Evolutionary conservation across 352 stramenopile species (phyloP).

Genomic region (Globisporangium paroecandrum): DNA sequence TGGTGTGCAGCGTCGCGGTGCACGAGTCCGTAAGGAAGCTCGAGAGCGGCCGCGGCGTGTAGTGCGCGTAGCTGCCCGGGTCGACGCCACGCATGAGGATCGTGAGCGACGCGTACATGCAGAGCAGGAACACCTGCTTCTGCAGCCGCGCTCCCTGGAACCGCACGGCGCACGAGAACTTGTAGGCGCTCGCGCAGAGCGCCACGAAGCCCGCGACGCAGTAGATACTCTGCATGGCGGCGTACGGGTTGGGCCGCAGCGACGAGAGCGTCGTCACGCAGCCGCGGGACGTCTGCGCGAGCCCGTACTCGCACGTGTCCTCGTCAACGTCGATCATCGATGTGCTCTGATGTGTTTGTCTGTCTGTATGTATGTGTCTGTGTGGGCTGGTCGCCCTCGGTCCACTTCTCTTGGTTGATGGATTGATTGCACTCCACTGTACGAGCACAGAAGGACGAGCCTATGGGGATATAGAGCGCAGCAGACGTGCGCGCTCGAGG

Average conservation of each 20-base stretch:
- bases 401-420: too few species aligned
- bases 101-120: slow-evolving; percentile 44
- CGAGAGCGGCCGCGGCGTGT: slow-evolving; percentile 33
- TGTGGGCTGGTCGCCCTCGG: too few species aligned
- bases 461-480: neutral
- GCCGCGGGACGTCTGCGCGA: slow-evolving; percentile 33
- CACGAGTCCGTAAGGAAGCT: slow-evolving; percentile 57
- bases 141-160: slow-evolving; percentile 43
- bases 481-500: neutral
- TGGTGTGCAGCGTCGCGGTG: slow-evolving; percentile 52
- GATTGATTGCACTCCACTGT: neutral
- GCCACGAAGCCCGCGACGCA: slow-evolving; percentile 35
- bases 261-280: slow-evolving; percentile 45
- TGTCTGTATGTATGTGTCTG: neutral
- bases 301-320: slow-evolving; percentile 50
- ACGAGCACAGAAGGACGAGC: neutral
- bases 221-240: slow-evolving; percentile 36
- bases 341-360: neutral
- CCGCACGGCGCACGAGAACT: slow-evolving; percentile 40
- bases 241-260: slow-evolving; percentile 30
- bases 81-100: slow-evolving; percentile 56
- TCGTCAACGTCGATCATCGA: slow-evolving; percentile 32
- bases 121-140: slow-evolving; percentile 45
- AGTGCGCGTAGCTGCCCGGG: slow-evolving; percentile 46
- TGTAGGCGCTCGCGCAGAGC: slow-evolving; percentile 32